Base-by-base conservation (phyloP, 768 basidiomycete genomes). In the Phaeotremella fagi region DNA sequence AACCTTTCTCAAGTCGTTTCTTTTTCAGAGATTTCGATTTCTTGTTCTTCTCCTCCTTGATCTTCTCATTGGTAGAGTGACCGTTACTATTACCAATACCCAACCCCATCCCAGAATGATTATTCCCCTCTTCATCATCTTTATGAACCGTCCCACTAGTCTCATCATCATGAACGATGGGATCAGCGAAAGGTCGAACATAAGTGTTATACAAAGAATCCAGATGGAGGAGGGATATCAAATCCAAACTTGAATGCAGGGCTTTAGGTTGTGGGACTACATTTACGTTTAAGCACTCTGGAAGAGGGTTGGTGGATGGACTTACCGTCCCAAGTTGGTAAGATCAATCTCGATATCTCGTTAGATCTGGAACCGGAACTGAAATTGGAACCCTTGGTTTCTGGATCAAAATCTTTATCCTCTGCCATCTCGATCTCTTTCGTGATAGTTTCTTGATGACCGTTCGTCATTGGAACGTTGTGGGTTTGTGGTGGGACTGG, bases 261-360 rank as follows among this genome's bases (percentile, higher is more conserved):
- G 46, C 59, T 58, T 62, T 59, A 3, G 31, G 48, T 9, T 57
- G 63, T 22, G 63, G 60, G 15, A 62, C 56, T 57, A 50, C n/a
- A n/a, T 6, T 18, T 6, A 12, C 12, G 11, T 7, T 6, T 41
- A 12, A 41, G 20, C 22, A 41, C 31, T 33, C 7, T 33, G 31
- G 7, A 33, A 33, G 9, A 33, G 9, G 16, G 16, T 7, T 2
- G n/a, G 20, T 29, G 28, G 6, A 22, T n/a, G n/a, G 14, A 61
- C 67, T 35, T 29, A 69, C 67, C 45, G 45, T 69, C 64, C 67
- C 67, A 69, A 16, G 51, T 36, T 15, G 59, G 64, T 6, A 63
- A 41, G 18, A 69, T 61, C 38, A 68, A 43, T 12, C 45, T 50
- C 2, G 63, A 44, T 7, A 14, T 48, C 22, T 22, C n/a, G n/a